Conservation (phyloP, 169 alveolate species). For the Eimeria sp. region DNA sequence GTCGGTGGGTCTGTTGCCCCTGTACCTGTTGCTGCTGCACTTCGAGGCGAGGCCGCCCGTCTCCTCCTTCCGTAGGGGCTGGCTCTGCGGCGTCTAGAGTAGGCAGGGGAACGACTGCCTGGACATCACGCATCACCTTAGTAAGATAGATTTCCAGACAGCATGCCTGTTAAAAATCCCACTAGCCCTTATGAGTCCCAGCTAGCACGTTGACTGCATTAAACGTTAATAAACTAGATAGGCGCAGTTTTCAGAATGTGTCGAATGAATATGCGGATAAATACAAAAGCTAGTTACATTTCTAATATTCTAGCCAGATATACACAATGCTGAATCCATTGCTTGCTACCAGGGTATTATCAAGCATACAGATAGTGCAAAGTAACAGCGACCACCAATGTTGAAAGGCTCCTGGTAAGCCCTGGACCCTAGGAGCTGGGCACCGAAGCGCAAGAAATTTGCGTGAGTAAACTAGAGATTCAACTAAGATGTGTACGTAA, state of each 20-base stretch:
- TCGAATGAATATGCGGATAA: not conserved
- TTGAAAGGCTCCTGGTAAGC: not conserved
- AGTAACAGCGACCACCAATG: not conserved
- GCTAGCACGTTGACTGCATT: not conserved
- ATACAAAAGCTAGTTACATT: not conserved
- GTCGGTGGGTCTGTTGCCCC: constrained; percentile 38
- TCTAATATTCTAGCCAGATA: not conserved
- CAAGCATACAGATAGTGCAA: not conserved
- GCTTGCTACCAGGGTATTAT: not conserved
- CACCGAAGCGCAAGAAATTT: not conserved
- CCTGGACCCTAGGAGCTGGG: not conserved
- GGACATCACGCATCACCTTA: not conserved
- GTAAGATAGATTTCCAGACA: not conserved
- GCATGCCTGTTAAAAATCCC: not conserved
- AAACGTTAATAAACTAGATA: not conserved
- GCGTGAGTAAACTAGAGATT: not conserved
- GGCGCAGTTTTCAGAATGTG: not conserved
- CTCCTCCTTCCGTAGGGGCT: constrained; percentile 58
- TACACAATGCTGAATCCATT: not conserved
- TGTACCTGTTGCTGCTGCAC: constrained; percentile 41
- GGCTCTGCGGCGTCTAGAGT: constrained; percentile 58
- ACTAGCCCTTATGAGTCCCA: not conserved
- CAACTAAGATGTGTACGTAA: not conserved
- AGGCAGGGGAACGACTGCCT: constrained; percentile 47
- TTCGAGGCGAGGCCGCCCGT: constrained; percentile 45